Evolutionary conservation across 345 rosid species (phyloP), one percentile per base, ranked within the genome.

Genomic region (Brassica juncea): DNA sequence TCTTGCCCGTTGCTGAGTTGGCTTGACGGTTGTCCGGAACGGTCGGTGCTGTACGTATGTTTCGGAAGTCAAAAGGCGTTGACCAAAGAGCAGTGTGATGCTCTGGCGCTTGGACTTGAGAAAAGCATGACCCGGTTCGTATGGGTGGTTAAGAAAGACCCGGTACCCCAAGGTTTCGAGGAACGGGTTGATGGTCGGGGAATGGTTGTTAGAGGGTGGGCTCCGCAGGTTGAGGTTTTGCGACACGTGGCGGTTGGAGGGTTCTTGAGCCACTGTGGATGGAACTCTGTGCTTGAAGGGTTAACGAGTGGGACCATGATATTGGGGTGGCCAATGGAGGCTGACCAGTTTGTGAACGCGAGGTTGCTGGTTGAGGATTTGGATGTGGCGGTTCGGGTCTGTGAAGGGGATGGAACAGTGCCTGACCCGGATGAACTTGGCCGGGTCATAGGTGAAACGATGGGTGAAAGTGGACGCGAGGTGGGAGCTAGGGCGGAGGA

Each of bases 281-380:
- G 79, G 79, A 76, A 68, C 60, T 76, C 73, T 2, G 79, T 85
- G 70, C 81, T 84, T 11, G 96, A 92, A 81, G 91, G 83, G n/a
- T 27, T 89, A 30, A 86, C 72, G 76, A 82, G 84, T 1, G 90
- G 94, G 4, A 85, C 76, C 16, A 30, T 83, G 75, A 58, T 89
- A 9, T 16, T 90, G 81, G 88, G 78, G 3, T 89, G 93, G 93
- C 97, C 97, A 0, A 88, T 92, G 93, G 79, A 76, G 47, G 79
- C 79, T 2, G 79, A 76, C 73, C 79, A 76, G 61, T 68, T 37
- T 28, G 73, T 89, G 9, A 84, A 89, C 47, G 91, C 84, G 0
- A 81, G 72, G 77, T 73, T 88, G 52, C 31, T 88, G 42, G 92
- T 86, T 76, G 90, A 92, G 47, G 84, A 89, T 8, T 9, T 88